phyloP scores from a whole-genome alignment of 257 asterid genomes.

The Sherardia arvensis region DNA sequence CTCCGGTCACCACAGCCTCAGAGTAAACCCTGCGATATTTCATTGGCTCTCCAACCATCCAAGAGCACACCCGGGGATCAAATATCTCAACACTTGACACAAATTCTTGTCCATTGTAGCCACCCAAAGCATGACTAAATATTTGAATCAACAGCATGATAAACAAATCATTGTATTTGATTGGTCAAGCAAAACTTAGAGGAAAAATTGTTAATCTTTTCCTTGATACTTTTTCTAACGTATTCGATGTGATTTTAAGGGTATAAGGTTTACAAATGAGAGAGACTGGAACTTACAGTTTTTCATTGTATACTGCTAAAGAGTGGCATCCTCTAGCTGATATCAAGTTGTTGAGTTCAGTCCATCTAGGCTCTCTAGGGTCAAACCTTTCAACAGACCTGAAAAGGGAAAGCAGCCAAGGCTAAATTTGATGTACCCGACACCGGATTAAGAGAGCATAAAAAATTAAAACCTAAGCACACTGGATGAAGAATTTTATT shows the following conservation, averaged over 20 bases:
- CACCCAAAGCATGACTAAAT: constrained; percentile 75
- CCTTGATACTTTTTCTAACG: neutral
- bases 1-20: constrained; percentile 46
- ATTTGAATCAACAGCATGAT: neutral
- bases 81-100: constrained; percentile 47
- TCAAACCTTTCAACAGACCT: constrained; percentile 69
- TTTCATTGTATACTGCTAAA: constrained; percentile 41
- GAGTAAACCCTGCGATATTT: constrained; percentile 31
- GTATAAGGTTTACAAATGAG: neutral
- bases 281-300: constrained; percentile 35
- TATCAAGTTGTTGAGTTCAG: constrained; percentile 37
- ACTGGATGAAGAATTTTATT: neutral
- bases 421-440: neutral
- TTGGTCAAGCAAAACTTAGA: neutral
- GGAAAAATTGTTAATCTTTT: neutral
- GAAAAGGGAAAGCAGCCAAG: neutral
- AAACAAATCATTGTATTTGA: neutral
- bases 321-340: constrained; percentile 55
- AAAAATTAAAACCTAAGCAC: neutral
- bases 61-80: constrained; percentile 58
- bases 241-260: neutral
- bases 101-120: constrained; percentile 31
- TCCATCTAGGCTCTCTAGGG: constrained; percentile 57
- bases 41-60: constrained; percentile 54
- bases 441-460: neutral